A percentile compares a stretch with the other conserved stretches of the same genome.
These are phyloP conservation scores for Chenopodium formosanum DNA, from an alignment of 148 eudicot species.

Conservation along the genomic window DNA sequence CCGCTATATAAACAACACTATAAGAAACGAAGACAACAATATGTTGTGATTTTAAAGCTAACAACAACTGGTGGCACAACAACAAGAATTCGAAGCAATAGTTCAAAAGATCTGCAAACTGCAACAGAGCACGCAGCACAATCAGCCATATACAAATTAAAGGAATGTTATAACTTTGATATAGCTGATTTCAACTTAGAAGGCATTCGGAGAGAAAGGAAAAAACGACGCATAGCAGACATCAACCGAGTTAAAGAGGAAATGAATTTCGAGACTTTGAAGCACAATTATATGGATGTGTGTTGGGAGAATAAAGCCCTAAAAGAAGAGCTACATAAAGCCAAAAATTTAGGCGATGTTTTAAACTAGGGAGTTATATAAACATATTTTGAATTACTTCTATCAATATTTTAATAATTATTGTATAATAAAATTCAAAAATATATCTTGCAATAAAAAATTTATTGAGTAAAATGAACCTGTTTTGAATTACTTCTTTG, in stretches of 20 bases:
- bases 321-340: background rate
- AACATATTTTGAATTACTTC: background rate
- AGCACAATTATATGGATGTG: background rate
- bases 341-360: background rate
- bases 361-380: too few species aligned
- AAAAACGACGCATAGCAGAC: conserved; percentile 12
- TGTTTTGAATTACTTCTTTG: too few species aligned
- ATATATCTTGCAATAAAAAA: background rate
- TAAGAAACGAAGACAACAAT: background rate
- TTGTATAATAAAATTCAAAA: too few species aligned
- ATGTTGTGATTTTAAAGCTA: background rate
- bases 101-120: background rate
- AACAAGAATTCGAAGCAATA: background rate
- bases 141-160: background rate
- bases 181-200: conserved; percentile 5
- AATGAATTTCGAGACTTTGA: background rate
- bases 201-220: background rate
- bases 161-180: background rate
- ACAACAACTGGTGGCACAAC: background rate
- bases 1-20: background rate
- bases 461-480: too few species aligned
- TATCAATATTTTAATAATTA: background rate
- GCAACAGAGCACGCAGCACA: conserved; percentile 6
- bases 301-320: background rate
- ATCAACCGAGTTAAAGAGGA: background rate